phyloP scores from a whole-genome alignment of 176 grass and related monocot species.

The Areca catechu region DNA sequence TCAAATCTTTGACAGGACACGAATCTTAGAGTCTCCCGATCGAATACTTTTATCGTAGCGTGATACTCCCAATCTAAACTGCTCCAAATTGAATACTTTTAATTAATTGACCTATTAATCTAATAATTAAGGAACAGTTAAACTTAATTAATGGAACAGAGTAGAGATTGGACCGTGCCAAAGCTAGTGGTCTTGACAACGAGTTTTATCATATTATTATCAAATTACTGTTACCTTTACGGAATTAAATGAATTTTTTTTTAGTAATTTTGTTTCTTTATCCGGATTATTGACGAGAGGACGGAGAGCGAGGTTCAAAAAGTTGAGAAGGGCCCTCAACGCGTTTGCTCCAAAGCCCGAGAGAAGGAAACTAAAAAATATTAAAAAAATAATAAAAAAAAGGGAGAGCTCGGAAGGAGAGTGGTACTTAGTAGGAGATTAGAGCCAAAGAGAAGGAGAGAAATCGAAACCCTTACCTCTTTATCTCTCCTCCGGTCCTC shows the following conservation, averaged over 20 bases:
- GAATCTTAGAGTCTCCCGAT: too few relatives aligned
- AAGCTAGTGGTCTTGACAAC: too few relatives aligned
- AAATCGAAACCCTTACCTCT: neutral
- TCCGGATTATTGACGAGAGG: neutral
- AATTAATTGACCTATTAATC: too few relatives aligned
- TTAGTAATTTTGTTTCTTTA: neutral
- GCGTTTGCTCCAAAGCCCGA: neutral
- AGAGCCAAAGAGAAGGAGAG: neutral
- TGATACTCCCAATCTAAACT: too few relatives aligned
- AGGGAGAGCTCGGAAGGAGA: neutral
- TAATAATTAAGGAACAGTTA: too few relatives aligned
- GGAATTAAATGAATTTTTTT: slow-evolving; percentile 3
- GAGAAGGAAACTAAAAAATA: neutral
- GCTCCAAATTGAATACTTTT: too few relatives aligned
- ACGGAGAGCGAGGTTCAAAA: neutral
- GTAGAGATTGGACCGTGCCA: too few relatives aligned
- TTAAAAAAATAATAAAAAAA: neutral
- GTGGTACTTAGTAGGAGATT: neutral
- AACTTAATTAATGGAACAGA: too few relatives aligned
- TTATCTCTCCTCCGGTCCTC: neutral
- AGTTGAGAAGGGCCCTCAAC: neutral
- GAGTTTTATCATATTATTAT: too few relatives aligned
- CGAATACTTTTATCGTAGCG: too few relatives aligned
- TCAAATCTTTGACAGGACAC: too few relatives aligned
- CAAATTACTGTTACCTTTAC: slow-evolving; percentile 1